Base-by-base conservation (phyloP, 108 stramenopile genomes). In the Asterionellopsis glacialis region DNA sequence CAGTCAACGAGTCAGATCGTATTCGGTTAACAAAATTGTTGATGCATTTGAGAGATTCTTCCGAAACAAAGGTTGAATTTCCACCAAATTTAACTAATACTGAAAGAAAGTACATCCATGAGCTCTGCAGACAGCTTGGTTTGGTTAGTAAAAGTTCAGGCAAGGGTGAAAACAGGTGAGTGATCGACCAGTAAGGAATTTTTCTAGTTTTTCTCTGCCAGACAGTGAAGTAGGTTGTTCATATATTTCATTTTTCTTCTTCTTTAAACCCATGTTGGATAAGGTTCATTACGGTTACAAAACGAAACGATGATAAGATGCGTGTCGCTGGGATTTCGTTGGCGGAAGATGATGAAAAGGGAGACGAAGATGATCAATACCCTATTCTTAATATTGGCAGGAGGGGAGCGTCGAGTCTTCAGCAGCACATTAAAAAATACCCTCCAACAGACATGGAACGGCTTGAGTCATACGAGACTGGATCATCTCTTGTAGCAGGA, bases 81-180 rank as follows among this genome's bases (percentile, higher is more conserved):
- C 79, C 88, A 11, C 22, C 80, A 11, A 65, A 74, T 64, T 61
- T 90, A 53, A 86, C 88, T 52, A 90, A 90, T 62, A 90, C 88
- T 11, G 82, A 86, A 65, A 67, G 88, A 41, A 90, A 90, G 51
- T 90, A 75, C 49, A 60, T 86, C 10, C 88, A 90, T 59, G 63
- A 82, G 66, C 58, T 82, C 38, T 73, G 84, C 9, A 56, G 52
- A 11, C 74, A 74, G 55, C 64, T 90, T 41, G 88, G 88, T 9
- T 51, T 90, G 61, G 69, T 64, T 14, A 72, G 70, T 47, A 90
- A 90, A 57, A 74, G 72, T 40, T 65, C 68, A 40, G 88, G 88
- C 21, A 86, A 84, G 69, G 84, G 80, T 14, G 77, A 81, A 13
- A 54, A 73, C 12, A 55, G 87, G 23, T 67, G 62, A 33, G 33